A percentile compares a stretch with the other conserved stretches of the same genome.
These are phyloP conservation scores for Malbranchea cinnamomea DNA, from an alignment of 2,329 filamentous ascomycete genomes.

Conservation along the genomic window DNA sequence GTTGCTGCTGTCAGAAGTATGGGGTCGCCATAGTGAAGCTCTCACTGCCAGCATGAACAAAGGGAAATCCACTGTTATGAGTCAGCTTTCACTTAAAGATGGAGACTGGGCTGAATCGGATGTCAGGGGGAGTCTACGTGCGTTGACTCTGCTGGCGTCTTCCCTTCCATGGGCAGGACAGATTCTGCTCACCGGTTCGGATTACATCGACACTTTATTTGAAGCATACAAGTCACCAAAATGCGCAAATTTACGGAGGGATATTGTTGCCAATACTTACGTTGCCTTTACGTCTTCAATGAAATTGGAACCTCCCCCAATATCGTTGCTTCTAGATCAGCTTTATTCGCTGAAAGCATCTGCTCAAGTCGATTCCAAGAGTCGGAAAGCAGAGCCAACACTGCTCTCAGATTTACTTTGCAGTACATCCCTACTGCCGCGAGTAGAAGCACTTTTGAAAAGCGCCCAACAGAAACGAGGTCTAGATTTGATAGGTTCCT, in stretches of 20 bases:
- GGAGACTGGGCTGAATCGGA: slow-evolving; percentile 8
- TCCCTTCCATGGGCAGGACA: slow-evolving; percentile 31
- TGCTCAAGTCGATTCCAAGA: slow-evolving; percentile 44
- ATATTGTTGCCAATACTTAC: slow-evolving; percentile 59
- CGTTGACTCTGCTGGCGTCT: slow-evolving; percentile 26
- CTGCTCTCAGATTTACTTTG: slow-evolving; percentile 73
- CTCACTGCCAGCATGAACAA: slow-evolving; percentile 24
- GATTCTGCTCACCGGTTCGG: slow-evolving; percentile 67
- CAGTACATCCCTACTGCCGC: slow-evolving; percentile 53
- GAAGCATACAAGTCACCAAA: slow-evolving; percentile 40
- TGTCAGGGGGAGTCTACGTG: slow-evolving; percentile 17
- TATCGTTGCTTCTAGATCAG: slow-evolving; percentile 65
- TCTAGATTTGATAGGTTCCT: slow-evolving; percentile 24
- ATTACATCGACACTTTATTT: slow-evolving; percentile 64
- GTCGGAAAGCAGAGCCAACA: slow-evolving; percentile 33
- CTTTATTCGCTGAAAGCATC: slow-evolving; percentile 64
- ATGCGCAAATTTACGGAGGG: slow-evolving; percentile 46
- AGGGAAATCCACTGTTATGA: slow-evolving; percentile 20
- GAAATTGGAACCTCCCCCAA: slow-evolving; percentile 50
- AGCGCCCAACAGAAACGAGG: slow-evolving; percentile 25
- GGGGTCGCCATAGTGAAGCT: slow-evolving; percentile 20
- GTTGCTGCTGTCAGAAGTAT: slow-evolving; percentile 36
- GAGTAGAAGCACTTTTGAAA: slow-evolving; percentile 23
- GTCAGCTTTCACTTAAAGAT: slow-evolving; percentile 14
- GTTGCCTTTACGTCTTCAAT: slow-evolving; percentile 58